Evolutionary conservation across 805 yeast genomes (phyloP), one percentile per base, ranked within the genome.

Genomic region (Suhomyces prunicola): DNA sequence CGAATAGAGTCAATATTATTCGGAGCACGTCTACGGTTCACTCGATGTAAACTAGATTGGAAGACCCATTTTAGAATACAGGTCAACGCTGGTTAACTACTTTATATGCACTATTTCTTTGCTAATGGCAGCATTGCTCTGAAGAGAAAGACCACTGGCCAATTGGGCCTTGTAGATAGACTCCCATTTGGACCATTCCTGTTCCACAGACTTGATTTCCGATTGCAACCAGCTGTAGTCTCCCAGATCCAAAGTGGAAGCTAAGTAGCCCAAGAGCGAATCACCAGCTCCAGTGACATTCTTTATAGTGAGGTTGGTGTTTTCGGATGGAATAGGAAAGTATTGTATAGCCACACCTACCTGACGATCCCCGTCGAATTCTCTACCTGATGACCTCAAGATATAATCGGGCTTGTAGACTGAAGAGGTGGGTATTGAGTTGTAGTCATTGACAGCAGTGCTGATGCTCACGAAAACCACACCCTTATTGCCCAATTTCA

Each of bases 221-320:
- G 62, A 41, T 4, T 49, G 51, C 27, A 70, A 54, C 74, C 74
- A 72, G 40, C 64, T 58, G 7, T 54, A 42, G 48, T 79, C 55
- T 52, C 74, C 74, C 29, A 36, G 33, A 5, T 44, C 12, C 19
- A 70, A 46, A 15, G 62, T 54, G 2, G 85, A 71, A 10, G 82
- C 65, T 22, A 90, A 57, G 26, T 78, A 82, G 0, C 97, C 97
- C 27, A 84, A 78, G 44, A 90, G 74, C 0, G 94, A 78, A 67
- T 90, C 97, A 9, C 97, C 97, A 0, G 96, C 96, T 2, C 97
- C 97, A 8, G 93, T 89, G 31, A 88, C 96, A 58, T 85, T 88
- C 27, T 68, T 69, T 10, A 87, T 76, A 0, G 66, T 62, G 2
- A 72, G 63, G 22, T 60, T 50, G 22, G 58, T 52, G 42, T 67